phyloP scores from a whole-genome alignment of 768 basidiomycete species.

The Mycena floridula region DNA sequence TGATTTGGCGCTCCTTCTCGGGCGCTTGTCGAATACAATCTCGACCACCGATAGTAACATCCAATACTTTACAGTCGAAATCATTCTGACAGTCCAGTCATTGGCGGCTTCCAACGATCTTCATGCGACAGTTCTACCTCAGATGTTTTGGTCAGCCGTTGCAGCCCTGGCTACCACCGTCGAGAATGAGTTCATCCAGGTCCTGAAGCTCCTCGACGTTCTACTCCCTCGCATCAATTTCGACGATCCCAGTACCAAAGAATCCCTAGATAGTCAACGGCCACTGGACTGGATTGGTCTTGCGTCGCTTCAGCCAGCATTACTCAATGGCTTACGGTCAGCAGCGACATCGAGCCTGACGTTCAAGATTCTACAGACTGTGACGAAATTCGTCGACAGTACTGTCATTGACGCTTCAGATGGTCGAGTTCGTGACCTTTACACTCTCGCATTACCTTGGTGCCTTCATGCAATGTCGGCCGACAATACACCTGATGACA shows the following conservation, averaged over 20 bases:
- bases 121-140: constrained; percentile 60
- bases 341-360: constrained; percentile 61
- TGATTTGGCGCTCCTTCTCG: constrained; percentile 74
- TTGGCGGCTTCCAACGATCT: constrained; percentile 52
- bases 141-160: constrained; percentile 81
- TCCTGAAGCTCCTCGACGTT: constrained; percentile 55
- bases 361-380: constrained; percentile 57
- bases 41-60: constrained; percentile 72
- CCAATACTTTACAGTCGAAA: constrained; percentile 78
- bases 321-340: constrained; percentile 78
- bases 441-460: constrained; percentile 81
- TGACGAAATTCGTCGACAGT: constrained; percentile 55
- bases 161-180: constrained; percentile 81
- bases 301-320: constrained; percentile 58
- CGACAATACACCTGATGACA: constrained; percentile 47
- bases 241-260: constrained; percentile 58
- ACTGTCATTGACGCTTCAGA: constrained; percentile 66
- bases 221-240: constrained; percentile 68
- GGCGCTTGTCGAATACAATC: constrained; percentile 79
- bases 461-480: constrained; percentile 74
- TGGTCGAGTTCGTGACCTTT: constrained; percentile 74
- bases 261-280: constrained; percentile 60
- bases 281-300: constrained; percentile 69
- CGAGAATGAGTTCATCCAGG: constrained; percentile 71
- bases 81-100: constrained; percentile 68